Base-by-base conservation (phyloP, 1,139 yeast genomes). In the Hyphopichia pseudoburtonii region DNA sequence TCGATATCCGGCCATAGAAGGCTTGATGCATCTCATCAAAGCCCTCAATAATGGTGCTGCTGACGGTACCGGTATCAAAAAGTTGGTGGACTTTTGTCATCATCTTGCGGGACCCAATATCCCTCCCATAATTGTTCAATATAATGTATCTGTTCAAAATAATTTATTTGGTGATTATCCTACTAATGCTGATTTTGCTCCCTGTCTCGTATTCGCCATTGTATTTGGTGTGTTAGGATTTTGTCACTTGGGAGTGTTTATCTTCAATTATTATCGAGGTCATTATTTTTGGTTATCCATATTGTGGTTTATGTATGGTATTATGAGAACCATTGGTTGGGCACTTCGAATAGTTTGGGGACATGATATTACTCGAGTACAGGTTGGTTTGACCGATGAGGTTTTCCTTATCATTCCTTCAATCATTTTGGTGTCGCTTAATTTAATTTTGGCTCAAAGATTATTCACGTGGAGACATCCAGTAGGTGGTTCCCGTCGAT, bases 381-480 rank as follows among this genome's bases (percentile, higher is more conserved):
- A 64, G 16, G 50, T 64, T 17, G 94, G 89, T 16, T 67, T 86
- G 35, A 70, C 85, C 3, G 70, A 83, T 24, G 79, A 75, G 34
- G 78, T 84, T 18, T 73, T 85, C 41, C 58, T 76, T 33, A 71
- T 82, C 43, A 62, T 82, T 43, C 83, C 80, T 17, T 67, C 80
- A 5, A 74, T 81, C 33, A 51, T 80, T 15, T 51, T 82, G 30
- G 77, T 79, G 17, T 72, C 83, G 1, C 64, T 77, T 46, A 81
- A 82, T 52, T 72, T 84, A 58, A 74, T 83, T 30, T 64, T 86
- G 43, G 89, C 89, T 5, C 92, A 85, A 56, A 72, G 95, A 48
- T 69, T 85, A 30, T 85, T 84, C 62, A 83, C 90, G 7, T 83
- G 92, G 88, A 69, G 86, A 53, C 94, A 86, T 54, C 94, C 95